Base-by-base conservation (phyloP, 169 alveolate species). In the Plasmodium adleri region DNA sequence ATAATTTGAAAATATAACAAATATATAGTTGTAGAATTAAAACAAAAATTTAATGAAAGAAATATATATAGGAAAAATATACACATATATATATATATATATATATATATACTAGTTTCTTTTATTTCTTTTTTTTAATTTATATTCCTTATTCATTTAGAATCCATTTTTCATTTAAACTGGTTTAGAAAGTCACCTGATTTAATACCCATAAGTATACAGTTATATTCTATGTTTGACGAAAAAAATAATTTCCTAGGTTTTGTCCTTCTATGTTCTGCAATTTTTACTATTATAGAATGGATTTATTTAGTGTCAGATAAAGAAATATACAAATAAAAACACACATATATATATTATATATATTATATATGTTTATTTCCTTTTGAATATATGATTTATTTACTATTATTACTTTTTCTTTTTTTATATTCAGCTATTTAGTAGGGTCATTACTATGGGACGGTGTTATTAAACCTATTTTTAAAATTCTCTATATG, bases 181-280 rank as follows among this genome's bases (percentile, higher is more conserved):
- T 86, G 92, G 92, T 86, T 86, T 70, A 49, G 92, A 39, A 86
- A 72, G 32, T 86, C 92, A 17, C 63, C 92, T 9, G 92, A 86
- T 6, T 32, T 86, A 86, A 54, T 86, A 24, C 92, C 92, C 28
- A 71, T 86, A 86, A 86, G 92, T 74, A 86, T 86, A 13, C 88
- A 86, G 24, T 52, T 86, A 59, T 86, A 86, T 72, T 86, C 92
- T 28, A 86, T 86, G 92, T 86, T 86, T 86, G 75, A 72, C 32
- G 87, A 86, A 54, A 72, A 72, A 45, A 71, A 58, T 49, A 86
- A 86, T 49, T 24, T 72, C 52, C 68, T 86, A 49, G 92, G 92
- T 47, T 67, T 86, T 50, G 15, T 86, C 56, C 74, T 86, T 43
- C 26, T 86, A 0, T 86, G 75, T 49, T 86, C 92, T 7, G 92